Percentiles rank a stretch among this genome's conserved stretches.
phyloP scores from a whole-genome alignment of 2,329 filamentous ascomycete genomes.

The Claviceps maximensis region DNA sequence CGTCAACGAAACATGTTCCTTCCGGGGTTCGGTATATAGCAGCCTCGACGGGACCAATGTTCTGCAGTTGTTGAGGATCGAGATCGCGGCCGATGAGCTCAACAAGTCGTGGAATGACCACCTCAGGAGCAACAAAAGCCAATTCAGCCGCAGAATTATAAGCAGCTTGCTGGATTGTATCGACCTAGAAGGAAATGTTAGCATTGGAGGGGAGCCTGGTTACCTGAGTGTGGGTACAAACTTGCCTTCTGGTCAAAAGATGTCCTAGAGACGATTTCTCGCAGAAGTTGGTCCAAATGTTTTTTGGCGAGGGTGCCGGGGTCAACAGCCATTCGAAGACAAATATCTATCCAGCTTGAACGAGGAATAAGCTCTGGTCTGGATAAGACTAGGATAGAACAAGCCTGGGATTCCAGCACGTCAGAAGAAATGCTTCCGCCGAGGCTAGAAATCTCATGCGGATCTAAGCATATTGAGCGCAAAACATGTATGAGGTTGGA shows the following conservation, averaged over 20 bases:
- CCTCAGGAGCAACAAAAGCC: constrained; percentile 81
- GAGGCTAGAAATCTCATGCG: constrained; percentile 33
- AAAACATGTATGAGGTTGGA: constrained; percentile 49
- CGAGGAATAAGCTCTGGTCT: constrained; percentile 65
- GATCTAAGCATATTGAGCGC: constrained; percentile 48
- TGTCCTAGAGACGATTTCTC: constrained; percentile 46
- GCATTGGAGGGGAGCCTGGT: not conserved
- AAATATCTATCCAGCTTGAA: constrained; percentile 79
- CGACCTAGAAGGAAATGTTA: constrained; percentile 14
- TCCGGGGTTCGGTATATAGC: constrained; percentile 88
- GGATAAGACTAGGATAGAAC: constrained; percentile 64
- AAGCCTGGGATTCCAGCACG: constrained; percentile 54
- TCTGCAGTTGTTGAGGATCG: constrained; percentile 51
- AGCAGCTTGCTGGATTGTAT: constrained; percentile 50
- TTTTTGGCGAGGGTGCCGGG: constrained; percentile 63
- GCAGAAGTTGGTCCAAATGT: constrained; percentile 50
- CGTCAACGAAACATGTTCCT: constrained; percentile 78
- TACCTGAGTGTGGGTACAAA: not conserved
- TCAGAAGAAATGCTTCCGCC: constrained; percentile 31
- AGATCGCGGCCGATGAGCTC: constrained; percentile 63
- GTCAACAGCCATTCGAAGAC: constrained; percentile 66
- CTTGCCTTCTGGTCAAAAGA: constrained; percentile 38
- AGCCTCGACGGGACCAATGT: constrained; percentile 74
- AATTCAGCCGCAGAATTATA: constrained; percentile 80
- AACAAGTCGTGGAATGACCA: constrained; percentile 63